Evolutionary conservation across 768 basidiomycete genomes (phyloP), one percentile per base, ranked within the genome.

Genomic region (Rhizopogon sp.): DNA sequence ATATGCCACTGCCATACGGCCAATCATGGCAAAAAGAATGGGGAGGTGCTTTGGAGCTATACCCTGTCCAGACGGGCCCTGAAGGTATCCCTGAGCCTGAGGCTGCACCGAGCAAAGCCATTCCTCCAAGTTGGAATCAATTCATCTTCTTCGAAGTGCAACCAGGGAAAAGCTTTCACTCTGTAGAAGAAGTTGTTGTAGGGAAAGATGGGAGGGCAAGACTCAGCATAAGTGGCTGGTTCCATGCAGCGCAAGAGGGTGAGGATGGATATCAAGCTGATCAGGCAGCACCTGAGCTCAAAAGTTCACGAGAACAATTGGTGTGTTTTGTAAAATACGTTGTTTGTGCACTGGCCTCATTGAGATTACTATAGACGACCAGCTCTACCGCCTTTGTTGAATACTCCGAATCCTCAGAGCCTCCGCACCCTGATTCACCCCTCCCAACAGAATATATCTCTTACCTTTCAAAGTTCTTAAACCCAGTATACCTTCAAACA

Each of bases 201-300:
- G 82, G 71, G 20, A 73, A 84, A 58, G 88, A 89, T 43, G 87
- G 86, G 0, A 72, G 84, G 43, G 79, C 87, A 62, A 76, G 96
- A 37, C 71, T 98, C 62, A 93, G 90, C 60, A 90, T 98, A 62
- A 93, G 90, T 62, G 96, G 96, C 6, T 98, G 96, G 96, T 98
- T 98, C 74, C 96, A 98, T 66, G 84, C 87, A 22, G 87, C 93
- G 0, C 85, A 96, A 64, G 85, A 88, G 59, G 93, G 90, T 10
- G 96, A 98, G 68, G 89, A 93, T 39, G 94, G 91, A 0, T 93
- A 91, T 63, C 76, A 81, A 45, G 72, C 76, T 0, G 84, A 85
- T 43, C 56, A 71, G 11, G 65, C 64, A 14, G 64, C 70, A 39
- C 69, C 65, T 29, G 76, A 80, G 50, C 60, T 78, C 33, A 88